phyloP scores from a whole-genome alignment of 2,329 filamentous ascomycete genomes.

The Zopfia rhizophila region DNA sequence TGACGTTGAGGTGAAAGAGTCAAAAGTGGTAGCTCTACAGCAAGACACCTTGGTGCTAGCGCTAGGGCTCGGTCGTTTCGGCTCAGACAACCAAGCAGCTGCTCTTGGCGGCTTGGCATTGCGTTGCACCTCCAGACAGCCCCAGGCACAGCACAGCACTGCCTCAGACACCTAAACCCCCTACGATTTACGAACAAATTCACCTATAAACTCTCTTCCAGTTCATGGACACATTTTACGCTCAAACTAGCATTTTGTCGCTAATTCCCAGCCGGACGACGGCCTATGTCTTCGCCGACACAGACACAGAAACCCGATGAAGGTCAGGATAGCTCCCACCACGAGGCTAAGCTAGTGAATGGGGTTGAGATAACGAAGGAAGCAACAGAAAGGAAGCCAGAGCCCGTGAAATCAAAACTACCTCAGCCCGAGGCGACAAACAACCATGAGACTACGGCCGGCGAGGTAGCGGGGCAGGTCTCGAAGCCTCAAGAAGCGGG shows the following conservation, averaged over 20 bases:
- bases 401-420: neutral
- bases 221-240: neutral
- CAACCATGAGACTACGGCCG: too few species aligned
- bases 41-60: slow-evolving; percentile 6
- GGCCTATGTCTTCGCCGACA: slow-evolving; percentile 50
- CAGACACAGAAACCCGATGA: slow-evolving; percentile 43
- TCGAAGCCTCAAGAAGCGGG: slow-evolving; percentile 8
- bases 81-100: slow-evolving; percentile 31
- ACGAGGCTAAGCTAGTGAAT: slow-evolving; percentile 33
- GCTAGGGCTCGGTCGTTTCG: slow-evolving; percentile 27
- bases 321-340: slow-evolving; percentile 27
- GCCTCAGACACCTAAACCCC: slow-evolving; percentile 7
- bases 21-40: slow-evolving; percentile 16
- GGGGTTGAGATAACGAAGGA: slow-evolving; percentile 17
- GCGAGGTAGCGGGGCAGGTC: slow-evolving; percentile 35
- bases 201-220: neutral
- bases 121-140: slow-evolving; percentile 20
- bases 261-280: slow-evolving; percentile 30
- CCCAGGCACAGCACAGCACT: slow-evolving; percentile 19
- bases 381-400: slow-evolving; percentile 3
- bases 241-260: too few species aligned
- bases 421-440: too few species aligned
- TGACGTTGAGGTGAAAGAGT: slow-evolving; percentile 21
- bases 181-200: too few species aligned
- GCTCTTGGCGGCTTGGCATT: slow-evolving; percentile 31